A percentile compares a stretch with the other conserved stretches of the same genome.
These are phyloP conservation scores for Avena insularis DNA, from an alignment of 176 grass and related monocot genomes.

Conservation along the genomic window DNA sequence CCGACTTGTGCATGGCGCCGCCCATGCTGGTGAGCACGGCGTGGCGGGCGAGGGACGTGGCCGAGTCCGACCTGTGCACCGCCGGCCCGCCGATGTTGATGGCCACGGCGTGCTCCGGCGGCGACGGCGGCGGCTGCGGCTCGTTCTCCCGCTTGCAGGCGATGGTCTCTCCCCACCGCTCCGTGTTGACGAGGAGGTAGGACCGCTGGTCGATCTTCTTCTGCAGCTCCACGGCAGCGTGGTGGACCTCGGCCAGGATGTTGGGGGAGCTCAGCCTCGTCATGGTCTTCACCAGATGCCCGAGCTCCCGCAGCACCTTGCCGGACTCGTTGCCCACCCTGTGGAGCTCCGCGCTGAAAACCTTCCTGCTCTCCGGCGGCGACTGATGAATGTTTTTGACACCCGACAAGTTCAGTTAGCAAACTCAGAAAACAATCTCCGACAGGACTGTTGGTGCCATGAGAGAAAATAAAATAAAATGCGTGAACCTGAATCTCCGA, in stretches of 20 bases:
- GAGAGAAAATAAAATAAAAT: not conserved
- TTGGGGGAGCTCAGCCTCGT: constrained; percentile 63
- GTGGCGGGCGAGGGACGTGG: not conserved
- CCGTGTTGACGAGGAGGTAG: constrained; percentile 74
- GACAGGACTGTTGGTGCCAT: too few species aligned
- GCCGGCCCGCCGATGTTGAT: not conserved
- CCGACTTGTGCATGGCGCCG: not conserved
- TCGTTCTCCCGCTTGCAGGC: constrained; percentile 13
- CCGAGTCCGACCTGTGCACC: constrained; percentile 10
- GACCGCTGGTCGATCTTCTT: constrained; percentile 89
- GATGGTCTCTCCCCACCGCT: constrained; percentile 54
- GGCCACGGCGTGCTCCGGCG: constrained; percentile 4
- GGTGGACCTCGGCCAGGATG: constrained; percentile 72
- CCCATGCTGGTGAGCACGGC: not conserved
- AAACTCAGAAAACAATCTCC: not conserved
- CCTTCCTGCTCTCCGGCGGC: constrained; percentile 68
- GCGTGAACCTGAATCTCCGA: constrained; percentile 86
- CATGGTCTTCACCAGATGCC: constrained; percentile 74
- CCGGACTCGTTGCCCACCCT: constrained; percentile 73
- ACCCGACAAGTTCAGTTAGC: not conserved
- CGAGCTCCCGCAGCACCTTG: constrained; percentile 77
- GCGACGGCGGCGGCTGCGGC: not conserved
- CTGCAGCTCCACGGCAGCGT: constrained; percentile 76
- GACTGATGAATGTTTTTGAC: constrained; percentile 54
- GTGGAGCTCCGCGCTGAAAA: constrained; percentile 72